phyloP scores from a whole-genome alignment of 371 early-diverging fungal species.

The Mucor ambiguus region DNA sequence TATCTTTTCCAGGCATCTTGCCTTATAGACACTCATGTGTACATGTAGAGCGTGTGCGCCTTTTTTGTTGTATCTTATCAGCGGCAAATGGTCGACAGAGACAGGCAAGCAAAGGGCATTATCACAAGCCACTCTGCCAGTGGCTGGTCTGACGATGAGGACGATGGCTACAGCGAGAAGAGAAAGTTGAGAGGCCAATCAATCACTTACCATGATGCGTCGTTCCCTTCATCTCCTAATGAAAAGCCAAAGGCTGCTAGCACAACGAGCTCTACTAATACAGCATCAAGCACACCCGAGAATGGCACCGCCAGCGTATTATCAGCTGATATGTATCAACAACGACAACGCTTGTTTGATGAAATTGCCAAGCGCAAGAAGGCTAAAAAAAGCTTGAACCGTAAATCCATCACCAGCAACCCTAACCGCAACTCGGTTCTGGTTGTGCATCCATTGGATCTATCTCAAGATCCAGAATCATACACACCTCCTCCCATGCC shows the following conservation, averaged over 20 bases:
- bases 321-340: slow-evolving; percentile 22
- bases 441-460: slow-evolving; percentile 28
- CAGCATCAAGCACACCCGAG: not conserved
- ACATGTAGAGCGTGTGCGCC: not conserved
- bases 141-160: slow-evolving; percentile 20
- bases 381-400: slow-evolving; percentile 17
- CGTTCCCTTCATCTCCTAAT: slow-evolving; percentile 7
- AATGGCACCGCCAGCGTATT: not conserved
- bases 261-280: not conserved
- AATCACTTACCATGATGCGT: slow-evolving; percentile 13
- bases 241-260: not conserved
- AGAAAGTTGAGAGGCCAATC: not conserved
- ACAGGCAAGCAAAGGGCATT: slow-evolving; percentile 6
- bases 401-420: slow-evolving; percentile 2
- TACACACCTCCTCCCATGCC: slow-evolving; percentile 26
- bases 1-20: not conserved
- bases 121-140: not conserved
- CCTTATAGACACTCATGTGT: not conserved
- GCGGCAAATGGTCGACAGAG: not conserved
- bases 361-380: slow-evolving; percentile 30
- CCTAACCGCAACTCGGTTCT: not conserved
- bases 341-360: slow-evolving; percentile 29
- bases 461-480: slow-evolving; percentile 9
- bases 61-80: slow-evolving; percentile 11
- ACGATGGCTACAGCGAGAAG: not conserved